phyloP scores from a whole-genome alignment of 306 rosid genomes.

The Rosa lucieae region DNA sequence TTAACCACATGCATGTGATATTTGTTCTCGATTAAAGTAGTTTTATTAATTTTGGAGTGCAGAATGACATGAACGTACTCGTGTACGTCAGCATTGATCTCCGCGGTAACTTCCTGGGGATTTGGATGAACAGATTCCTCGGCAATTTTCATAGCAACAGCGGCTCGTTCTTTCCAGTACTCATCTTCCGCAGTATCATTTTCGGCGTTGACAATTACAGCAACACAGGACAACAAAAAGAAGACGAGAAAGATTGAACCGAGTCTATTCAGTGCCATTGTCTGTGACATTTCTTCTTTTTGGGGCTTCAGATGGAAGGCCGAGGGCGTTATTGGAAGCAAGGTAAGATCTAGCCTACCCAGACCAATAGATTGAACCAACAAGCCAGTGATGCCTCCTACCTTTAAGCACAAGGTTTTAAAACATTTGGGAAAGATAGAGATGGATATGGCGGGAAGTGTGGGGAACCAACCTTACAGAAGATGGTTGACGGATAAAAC shows the following conservation, averaged over 20 bases:
- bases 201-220: conserved; percentile 30
- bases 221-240: conserved; percentile 30
- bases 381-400: background rate
- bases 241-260: conserved; percentile 1
- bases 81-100: conserved; percentile 33
- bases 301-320: background rate
- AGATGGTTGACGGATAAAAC: conserved; percentile 7
- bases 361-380: background rate
- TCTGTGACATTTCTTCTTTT: background rate
- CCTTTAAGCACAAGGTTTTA: too few relatives aligned
- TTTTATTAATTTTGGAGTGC: background rate
- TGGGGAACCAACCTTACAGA: conserved; percentile 14
- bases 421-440: background rate
- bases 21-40: background rate
- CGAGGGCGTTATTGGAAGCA: too few relatives aligned
- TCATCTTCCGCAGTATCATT: conserved; percentile 16
- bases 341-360: background rate
- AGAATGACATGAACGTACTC: conserved; percentile 33
- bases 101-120: conserved; percentile 44
- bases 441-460: conserved; percentile 23
- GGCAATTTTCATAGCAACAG: conserved; percentile 28
- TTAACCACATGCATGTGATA: too few relatives aligned
- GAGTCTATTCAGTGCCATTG: background rate
- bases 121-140: conserved; percentile 24
- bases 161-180: conserved; percentile 56